Evolutionary conservation across 768 basidiomycete genomes (phyloP).

Genomic region (Leucosporidium scottii): DNA sequence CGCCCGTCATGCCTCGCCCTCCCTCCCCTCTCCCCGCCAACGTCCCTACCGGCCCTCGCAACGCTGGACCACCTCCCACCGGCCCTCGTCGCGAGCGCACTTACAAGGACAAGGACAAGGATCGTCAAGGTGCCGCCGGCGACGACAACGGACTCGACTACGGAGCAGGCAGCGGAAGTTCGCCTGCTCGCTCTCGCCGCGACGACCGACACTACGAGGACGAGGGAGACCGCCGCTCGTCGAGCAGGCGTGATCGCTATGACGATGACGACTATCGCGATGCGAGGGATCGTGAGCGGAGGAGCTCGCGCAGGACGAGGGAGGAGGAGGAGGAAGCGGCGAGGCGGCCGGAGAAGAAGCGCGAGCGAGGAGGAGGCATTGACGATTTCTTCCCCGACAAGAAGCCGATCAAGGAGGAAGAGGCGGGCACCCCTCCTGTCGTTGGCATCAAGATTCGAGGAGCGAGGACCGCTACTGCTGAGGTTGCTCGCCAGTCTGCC

Average conservation of each 20-base stretch:
- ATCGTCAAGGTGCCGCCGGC: slow-evolving; percentile 5
- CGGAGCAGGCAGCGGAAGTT: slow-evolving; percentile 15
- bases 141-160: slow-evolving; percentile 22
- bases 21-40: slow-evolving; percentile 3
- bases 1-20: neutral
- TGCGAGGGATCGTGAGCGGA: slow-evolving; percentile 4
- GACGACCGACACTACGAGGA: neutral
- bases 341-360: neutral
- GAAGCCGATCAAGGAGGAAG: neutral
- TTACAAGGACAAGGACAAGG: slow-evolving; percentile 30
- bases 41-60: slow-evolving; percentile 24
- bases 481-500: neutral
- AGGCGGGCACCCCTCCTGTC: neutral
- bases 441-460: slow-evolving; percentile 18
- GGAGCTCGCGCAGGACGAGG: slow-evolving; percentile 4
- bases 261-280: slow-evolving; percentile 6
- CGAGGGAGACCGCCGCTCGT: slow-evolving; percentile 10
- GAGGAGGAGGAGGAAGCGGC: slow-evolving; percentile 5
- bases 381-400: slow-evolving; percentile 23
- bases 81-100: slow-evolving; percentile 2
- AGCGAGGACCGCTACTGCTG: neutral
- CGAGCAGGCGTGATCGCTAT: neutral
- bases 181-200: neutral
- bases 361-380: neutral
- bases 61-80: slow-evolving; percentile 4